Evolutionary conservation across 2,329 filamentous ascomycete genomes (phyloP), one percentile per base, ranked within the genome.

Genomic region (Penicillium sp.): DNA sequence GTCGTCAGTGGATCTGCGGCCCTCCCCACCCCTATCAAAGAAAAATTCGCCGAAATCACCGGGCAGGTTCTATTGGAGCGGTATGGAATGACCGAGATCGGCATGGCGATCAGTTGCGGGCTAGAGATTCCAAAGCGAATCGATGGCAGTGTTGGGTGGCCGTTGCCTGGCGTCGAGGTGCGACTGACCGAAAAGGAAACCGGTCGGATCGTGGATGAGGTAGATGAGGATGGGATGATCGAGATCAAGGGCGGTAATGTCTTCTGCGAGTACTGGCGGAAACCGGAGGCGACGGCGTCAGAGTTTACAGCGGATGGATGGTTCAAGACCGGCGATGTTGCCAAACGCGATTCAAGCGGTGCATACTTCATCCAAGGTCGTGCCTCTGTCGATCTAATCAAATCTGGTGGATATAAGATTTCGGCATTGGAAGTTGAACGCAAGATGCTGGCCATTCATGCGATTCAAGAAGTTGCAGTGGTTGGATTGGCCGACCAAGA

Each of bases 361-460:
- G 66, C 81, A 70, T 84, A 82, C 63, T 84, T 73, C 38, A 83
- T 84, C 52, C 72, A 82, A 52, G 82, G 81, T 9, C 76, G 81
- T 11, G 80, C 78, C 10, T 80, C 77, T 19, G 74, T 82, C 7
- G 81, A 83, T 60, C 75, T 84, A 33, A 82, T 84, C 66, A 84
- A 84, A 60, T 79, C 78, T 0, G 81, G 81, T 16, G 82, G 82
- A 0, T 83, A 83, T 62, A 84, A 83, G 68, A 79, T 83, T 36
- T 81, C 78, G 0, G 81, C 81, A 0, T 68, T 83, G 11, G 81
- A 84, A 49, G 79, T 84, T 31, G 82, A 84, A 65, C 73, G 81
- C 19, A 80, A 83, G 59, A 76, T 83, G 61, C 71, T 84, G 25
- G 73, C 75, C 0, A 62, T 84, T 51, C 73, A 77, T 1, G 76